phyloP scores from a whole-genome alignment of 1,284 basidiomycete species.

The Dichomitus squalens region DNA sequence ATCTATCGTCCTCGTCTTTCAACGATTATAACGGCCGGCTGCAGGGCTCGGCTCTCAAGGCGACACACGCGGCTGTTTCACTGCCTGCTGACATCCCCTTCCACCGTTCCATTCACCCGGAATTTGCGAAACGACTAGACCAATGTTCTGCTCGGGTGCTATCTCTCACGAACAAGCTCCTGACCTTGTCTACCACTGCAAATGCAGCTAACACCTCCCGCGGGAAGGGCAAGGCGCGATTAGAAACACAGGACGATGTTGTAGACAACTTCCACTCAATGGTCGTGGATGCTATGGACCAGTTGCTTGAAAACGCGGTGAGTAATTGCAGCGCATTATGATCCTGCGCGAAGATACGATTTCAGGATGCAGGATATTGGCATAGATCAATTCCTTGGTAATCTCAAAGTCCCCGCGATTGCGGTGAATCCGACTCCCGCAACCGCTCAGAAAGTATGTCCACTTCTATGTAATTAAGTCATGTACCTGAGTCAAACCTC shows the following conservation, averaged over 20 bases:
- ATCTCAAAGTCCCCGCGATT: slow-evolving; percentile 67
- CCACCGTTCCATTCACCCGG: slow-evolving; percentile 81
- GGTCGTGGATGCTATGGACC: slow-evolving; percentile 84
- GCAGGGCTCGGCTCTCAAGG: slow-evolving; percentile 59
- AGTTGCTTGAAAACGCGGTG: slow-evolving; percentile 83
- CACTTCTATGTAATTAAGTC: too few species aligned
- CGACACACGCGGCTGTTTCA: slow-evolving; percentile 59
- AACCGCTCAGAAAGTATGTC: slow-evolving; percentile 32
- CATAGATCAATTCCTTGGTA: slow-evolving; percentile 79
- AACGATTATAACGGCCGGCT: slow-evolving; percentile 49
- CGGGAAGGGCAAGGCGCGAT: slow-evolving; percentile 50
- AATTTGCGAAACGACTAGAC: slow-evolving; percentile 70
- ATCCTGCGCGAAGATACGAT: not conserved
- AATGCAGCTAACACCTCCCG: slow-evolving; percentile 37
- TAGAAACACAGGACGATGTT: slow-evolving; percentile 77
- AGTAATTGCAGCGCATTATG: slow-evolving; percentile 32
- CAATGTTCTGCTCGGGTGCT: slow-evolving; percentile 62
- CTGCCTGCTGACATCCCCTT: slow-evolving; percentile 77
- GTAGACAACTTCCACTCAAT: slow-evolving; percentile 79
- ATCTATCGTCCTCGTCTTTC: slow-evolving; percentile 32
- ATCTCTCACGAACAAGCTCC: slow-evolving; percentile 62
- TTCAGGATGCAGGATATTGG: slow-evolving; percentile 63
- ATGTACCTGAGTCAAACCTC: not conserved
- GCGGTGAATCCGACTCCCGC: slow-evolving; percentile 47
- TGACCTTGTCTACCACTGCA: slow-evolving; percentile 52